phyloP scores from a whole-genome alignment of 2,329 filamentous ascomycete species.

The Paramyrothecium sp. region DNA sequence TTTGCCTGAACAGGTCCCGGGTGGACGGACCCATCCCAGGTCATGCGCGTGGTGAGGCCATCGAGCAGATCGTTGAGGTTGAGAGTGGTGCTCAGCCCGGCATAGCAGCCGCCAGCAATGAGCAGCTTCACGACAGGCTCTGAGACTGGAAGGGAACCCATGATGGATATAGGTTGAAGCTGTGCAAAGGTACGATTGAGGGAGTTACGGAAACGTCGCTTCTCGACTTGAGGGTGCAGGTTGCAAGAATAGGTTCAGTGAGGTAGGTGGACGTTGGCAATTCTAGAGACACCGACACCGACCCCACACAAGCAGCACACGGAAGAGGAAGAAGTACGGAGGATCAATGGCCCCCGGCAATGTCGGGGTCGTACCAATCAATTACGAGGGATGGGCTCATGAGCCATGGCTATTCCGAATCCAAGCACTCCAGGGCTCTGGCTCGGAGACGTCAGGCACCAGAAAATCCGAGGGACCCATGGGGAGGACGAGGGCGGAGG shows the following conservation, averaged over 20 bases:
- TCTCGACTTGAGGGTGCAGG: no score
- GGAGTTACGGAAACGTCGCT: conserved; percentile 1
- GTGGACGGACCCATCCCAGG: conserved; percentile 33
- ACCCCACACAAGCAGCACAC: no score
- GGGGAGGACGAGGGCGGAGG: no score
- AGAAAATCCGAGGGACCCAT: no score
- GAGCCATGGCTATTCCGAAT: neutral
- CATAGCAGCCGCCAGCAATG: conserved; percentile 70
- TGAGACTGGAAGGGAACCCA: conserved; percentile 26
- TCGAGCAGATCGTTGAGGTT: conserved; percentile 66
- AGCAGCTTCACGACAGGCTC: conserved; percentile 53
- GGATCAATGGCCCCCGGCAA: no score
- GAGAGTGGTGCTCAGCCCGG: conserved; percentile 64
- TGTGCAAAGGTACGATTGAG: conserved; percentile 5
- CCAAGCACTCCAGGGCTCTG: no score
- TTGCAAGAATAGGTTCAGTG: no score
- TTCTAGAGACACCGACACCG: no score
- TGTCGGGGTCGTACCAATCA: no score
- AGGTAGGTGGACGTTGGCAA: no score
- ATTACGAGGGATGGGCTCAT: conserved; percentile 10
- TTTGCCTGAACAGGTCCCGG: conserved; percentile 46
- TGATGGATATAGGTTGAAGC: conserved; percentile 10
- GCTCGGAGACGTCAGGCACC: no score
- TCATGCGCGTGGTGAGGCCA: conserved; percentile 50
- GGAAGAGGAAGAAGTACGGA: no score